Conservation (phyloP, 2,329 filamentous ascomycete species). For the Trichoderma sp. region DNA sequence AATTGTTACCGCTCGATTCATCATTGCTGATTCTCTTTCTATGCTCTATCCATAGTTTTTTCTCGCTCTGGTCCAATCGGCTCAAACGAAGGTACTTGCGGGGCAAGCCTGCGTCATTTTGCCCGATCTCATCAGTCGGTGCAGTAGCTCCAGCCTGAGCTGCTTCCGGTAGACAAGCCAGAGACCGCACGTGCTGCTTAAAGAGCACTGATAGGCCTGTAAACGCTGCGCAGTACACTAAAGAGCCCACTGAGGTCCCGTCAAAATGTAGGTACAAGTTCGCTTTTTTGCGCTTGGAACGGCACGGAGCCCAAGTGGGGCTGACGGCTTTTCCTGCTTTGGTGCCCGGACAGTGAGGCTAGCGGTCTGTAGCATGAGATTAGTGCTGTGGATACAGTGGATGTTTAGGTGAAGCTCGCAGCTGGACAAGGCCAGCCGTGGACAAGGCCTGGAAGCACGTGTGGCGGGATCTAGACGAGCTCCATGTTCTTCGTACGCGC, state of each 20-base stretch:
- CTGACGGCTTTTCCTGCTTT: neutral
- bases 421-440: neutral
- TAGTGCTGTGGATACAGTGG: neutral
- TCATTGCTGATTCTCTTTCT: neutral
- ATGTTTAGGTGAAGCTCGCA: neutral
- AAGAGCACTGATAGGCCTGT: neutral
- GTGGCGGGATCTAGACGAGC: neutral
- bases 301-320: neutral
- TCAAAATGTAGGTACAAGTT: neutral
- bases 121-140: neutral
- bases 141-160: neutral
- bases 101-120: conserved; percentile 12
- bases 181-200: neutral
- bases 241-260: neutral
- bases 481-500: neutral
- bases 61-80: neutral
- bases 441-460: conserved; percentile 11
- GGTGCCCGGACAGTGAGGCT: conserved; percentile 7
- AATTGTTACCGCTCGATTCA: neutral
- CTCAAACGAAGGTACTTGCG: neutral
- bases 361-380: neutral
- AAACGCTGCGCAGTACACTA: neutral
- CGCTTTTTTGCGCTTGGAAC: neutral
- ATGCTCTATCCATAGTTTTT: neutral
- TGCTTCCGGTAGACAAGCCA: neutral